phyloP scores from a whole-genome alignment of 2,329 filamentous ascomycete species.

The Stylonectria norvegica region DNA sequence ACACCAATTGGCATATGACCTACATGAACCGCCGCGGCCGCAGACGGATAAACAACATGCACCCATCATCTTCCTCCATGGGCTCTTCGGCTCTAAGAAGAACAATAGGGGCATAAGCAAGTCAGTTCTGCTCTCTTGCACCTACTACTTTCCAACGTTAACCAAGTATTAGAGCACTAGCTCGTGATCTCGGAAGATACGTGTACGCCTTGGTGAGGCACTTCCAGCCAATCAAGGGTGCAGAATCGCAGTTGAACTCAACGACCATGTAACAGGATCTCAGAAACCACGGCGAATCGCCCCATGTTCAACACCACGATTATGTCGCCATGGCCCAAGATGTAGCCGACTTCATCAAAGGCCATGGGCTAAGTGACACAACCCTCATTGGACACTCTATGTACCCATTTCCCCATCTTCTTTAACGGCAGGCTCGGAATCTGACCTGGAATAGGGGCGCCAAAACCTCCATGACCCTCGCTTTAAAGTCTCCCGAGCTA shows the following conservation, averaged over 20 bases:
- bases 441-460: constrained; percentile 60
- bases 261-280: constrained; percentile 59
- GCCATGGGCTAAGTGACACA: constrained; percentile 65
- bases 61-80: constrained; percentile 86
- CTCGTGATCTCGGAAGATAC: constrained; percentile 73
- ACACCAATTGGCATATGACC: constrained; percentile 57
- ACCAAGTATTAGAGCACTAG: constrained; percentile 59
- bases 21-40: constrained; percentile 56
- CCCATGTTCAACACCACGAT: constrained; percentile 72
- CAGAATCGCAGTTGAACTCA: constrained; percentile 10
- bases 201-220: constrained; percentile 74
- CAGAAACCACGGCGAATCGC: constrained; percentile 89
- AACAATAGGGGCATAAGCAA: constrained; percentile 95
- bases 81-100: constrained; percentile 90
- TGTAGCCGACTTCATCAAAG: constrained; percentile 70
- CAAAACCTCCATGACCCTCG: constrained; percentile 86
- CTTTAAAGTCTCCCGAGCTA: constrained; percentile 64
- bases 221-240: constrained; percentile 4
- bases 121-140: constrained; percentile 49
- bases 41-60: constrained; percentile 38
- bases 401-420: no score
- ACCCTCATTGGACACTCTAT: constrained; percentile 93
- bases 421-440: neutral
- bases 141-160: neutral
- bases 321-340: constrained; percentile 82